Evolutionary conservation across 805 yeast genomes (phyloP), one percentile per base, ranked within the genome.

Genomic region (Candida nanaspora): DNA sequence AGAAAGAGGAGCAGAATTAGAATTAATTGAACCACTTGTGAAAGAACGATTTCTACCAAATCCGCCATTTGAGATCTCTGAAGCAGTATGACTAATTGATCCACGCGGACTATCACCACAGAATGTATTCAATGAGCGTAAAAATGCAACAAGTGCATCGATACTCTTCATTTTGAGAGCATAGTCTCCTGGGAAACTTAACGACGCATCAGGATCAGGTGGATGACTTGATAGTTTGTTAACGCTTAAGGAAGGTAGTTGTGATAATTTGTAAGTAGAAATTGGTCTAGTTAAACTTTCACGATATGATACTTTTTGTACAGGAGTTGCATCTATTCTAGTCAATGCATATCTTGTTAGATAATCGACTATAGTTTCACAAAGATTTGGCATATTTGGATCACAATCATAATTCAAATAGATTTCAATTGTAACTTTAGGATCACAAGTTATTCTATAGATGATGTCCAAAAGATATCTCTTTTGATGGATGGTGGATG

Each of bases 371-470:
- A 88, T 69, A 38, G 78, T 70, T 62, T 93, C 98, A 62, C 89
- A 86, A 38, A 89, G 70, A 58, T 93, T 93, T 30, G 93, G 84
- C 71, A 81, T 75, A 2, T 75, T 63, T 26, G 78, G 67, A 57
- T 88, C 96, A 68, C 99, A 93, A 61, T 93, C 99, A 60, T 93
- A 94, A 62, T 93, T 93, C 53, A 93, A 72, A 57, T 91, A 93
- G 44, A 93, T 78, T 63, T 93, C 99, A 43, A 94, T 86, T 46
- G 94, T 66, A 16, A 94, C 82, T 46, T 95, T 74, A 34, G 98
- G 95, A 62, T 91, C 96, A 47, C 79, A 78, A 56, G 95, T 83
- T 30, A 93, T 63, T 49, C 95, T 72, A 51, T 85, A 84, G 21
- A 94, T 71, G n/a, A 91, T 73, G 11, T 82, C 75, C 45, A 94